A percentile compares a stretch with the other conserved stretches of the same genome.
Conservation (phyloP, 2,329 filamentous ascomycete genomes). For the Ceratocystis cubensis region DNA sequence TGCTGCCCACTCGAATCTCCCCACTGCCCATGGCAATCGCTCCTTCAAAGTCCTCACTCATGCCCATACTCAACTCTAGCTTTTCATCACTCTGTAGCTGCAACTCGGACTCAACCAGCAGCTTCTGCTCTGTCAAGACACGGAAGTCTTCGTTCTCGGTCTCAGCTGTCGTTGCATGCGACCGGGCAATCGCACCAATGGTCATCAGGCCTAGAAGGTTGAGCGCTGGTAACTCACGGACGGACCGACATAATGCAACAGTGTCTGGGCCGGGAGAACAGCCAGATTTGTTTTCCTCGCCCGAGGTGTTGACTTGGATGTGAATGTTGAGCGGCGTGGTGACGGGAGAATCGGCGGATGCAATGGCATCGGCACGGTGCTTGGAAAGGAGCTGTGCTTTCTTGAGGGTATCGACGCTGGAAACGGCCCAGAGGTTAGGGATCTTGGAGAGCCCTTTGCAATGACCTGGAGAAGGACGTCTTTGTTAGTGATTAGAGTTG, state of each 20-base stretch:
- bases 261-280: slow-evolving; percentile 54
- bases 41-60: slow-evolving; percentile 92
- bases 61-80: slow-evolving; percentile 95
- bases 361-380: slow-evolving; percentile 50
- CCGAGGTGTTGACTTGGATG: slow-evolving; percentile 91
- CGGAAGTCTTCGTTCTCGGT: slow-evolving; percentile 89
- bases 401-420: slow-evolving; percentile 75
- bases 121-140: slow-evolving; percentile 53
- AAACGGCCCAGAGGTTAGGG: slow-evolving; percentile 81
- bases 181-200: slow-evolving; percentile 85
- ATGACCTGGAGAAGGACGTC: slow-evolving; percentile 49
- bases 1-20: slow-evolving; percentile 85
- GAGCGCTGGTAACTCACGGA: slow-evolving; percentile 62
- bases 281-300: slow-evolving; percentile 75
- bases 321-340: slow-evolving; percentile 50
- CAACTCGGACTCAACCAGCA: slow-evolving; percentile 49
- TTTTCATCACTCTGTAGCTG: slow-evolving; percentile 30
- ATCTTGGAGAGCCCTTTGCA: slow-evolving; percentile 78
- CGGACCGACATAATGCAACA: slow-evolving; percentile 53
- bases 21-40: slow-evolving; percentile 72
- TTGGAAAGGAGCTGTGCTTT: slow-evolving; percentile 76
- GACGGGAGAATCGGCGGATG: slow-evolving; percentile 30
- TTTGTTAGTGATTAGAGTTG: slow-evolving; percentile 12
- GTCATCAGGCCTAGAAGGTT: slow-evolving; percentile 83
- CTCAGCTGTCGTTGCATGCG: slow-evolving; percentile 56